Base-by-base conservation (phyloP, 768 basidiomycete genomes). In the Kwoniella pini region DNA sequence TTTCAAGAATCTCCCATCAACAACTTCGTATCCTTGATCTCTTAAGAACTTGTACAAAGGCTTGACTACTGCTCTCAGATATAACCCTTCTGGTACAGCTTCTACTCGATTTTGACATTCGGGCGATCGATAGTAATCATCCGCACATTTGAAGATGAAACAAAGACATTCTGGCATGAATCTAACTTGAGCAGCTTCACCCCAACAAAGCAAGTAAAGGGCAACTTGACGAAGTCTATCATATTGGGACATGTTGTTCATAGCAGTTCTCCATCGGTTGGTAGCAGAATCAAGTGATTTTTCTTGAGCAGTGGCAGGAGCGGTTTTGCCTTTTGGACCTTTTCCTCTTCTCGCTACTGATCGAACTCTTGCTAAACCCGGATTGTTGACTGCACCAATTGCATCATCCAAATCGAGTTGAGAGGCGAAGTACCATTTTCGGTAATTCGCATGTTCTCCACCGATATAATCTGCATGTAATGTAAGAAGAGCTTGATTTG, bases 141-240 rank as follows among this genome's bases (percentile, higher is more conserved):
- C 96, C 13, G 96, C 96, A 74, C 96, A 98, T 81, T 99, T 99
- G 88, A 99, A 99, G 80, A 99, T 96, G 84, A 97, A 99, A 81
- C 93, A 97, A 45, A 99, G 81, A 71, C 91, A 94, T 78, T 99
- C 96, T 2, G 96, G 95, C 13, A 91, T 84, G 79, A 97, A 98
- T 13, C 96, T 88, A 39, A 98, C 92, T 74, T 97, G 93, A 12
- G 96, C 95, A 0, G 91, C 94, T 79, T 99, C 96, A 56, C 95
- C 96, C 96, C 96, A 99, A 64, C 91, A 90, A 26, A 99, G 84
- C 26, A 98, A 84, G 77, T 89, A 98, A 3, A 99, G 84, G 0
- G 96, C 96, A 68, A 99, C 87, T 80, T 99, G 96, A 30, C 96
- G 85, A 54, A 98, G 85, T 52, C 96, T 87, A 76, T 99, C 96